These are phyloP conservation scores for Leccinum ponderosum DNA, from an alignment of 1,284 basidiomycete species.

Conservation along the genomic window DNA sequence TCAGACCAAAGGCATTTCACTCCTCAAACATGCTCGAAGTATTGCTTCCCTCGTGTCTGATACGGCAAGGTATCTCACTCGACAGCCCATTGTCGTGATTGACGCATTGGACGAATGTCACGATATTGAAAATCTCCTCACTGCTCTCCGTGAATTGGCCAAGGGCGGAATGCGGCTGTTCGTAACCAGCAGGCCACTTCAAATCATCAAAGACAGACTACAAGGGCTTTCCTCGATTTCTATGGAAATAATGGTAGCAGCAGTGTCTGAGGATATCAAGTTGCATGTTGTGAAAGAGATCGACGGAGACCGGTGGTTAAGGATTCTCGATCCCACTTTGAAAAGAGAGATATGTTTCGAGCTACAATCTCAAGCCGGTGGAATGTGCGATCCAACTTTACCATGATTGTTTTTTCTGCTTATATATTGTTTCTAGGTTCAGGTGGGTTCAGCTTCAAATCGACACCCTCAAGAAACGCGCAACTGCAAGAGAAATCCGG, in stretches of 20 bases:
- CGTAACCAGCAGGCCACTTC: slow-evolving; percentile 2
- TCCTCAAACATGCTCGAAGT: not conserved
- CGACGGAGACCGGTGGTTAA: slow-evolving; percentile 5
- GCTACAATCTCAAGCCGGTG: slow-evolving; percentile 3
- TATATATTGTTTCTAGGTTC: not conserved
- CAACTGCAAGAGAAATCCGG: not conserved
- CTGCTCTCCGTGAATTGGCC: not conserved
- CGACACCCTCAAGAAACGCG: slow-evolving; percentile 6
- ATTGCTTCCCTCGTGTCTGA: not conserved
- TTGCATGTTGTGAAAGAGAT: not conserved
- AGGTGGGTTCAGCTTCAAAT: slow-evolving; percentile 12
- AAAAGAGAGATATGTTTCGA: not conserved
- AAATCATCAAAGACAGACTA: slow-evolving; percentile 1
- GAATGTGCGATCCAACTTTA: slow-evolving; percentile 2
- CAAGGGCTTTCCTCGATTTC: not conserved
- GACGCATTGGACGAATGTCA: slow-evolving; percentile 9
- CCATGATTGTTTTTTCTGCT: not conserved
- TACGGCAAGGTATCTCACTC: not conserved
- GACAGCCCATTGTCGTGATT: slow-evolving; percentile 1
- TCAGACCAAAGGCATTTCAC: too few relatives aligned
- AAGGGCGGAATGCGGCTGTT: not conserved
- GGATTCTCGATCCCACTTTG: not conserved
- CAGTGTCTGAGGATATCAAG: not conserved
- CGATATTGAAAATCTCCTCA: not conserved
- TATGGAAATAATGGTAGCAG: not conserved